These are phyloP conservation scores for Porpolomopsis calyptriformis DNA, from an alignment of 768 basidiomycete species.

Conservation along the genomic window DNA sequence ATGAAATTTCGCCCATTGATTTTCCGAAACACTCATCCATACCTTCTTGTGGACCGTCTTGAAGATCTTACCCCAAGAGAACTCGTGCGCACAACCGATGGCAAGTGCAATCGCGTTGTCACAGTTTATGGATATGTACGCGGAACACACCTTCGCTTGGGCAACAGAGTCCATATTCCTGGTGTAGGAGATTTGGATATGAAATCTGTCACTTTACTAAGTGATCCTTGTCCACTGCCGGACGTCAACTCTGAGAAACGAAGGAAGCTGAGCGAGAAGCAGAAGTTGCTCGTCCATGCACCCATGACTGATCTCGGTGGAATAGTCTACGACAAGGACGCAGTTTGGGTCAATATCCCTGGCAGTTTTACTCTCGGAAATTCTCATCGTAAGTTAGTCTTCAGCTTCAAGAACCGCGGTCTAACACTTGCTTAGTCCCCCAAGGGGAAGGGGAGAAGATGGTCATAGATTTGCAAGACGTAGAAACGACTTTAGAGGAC, in stretches of 20 bases:
- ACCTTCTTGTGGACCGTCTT: conserved; percentile 87
- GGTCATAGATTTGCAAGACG: conserved; percentile 95
- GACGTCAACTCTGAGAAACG: conserved; percentile 85
- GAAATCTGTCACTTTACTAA: conserved; percentile 58
- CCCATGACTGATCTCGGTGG: conserved; percentile 99
- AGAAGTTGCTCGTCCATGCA: conserved; percentile 83
- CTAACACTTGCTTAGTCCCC: conserved; percentile 33
- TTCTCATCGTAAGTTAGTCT: conserved; percentile 38
- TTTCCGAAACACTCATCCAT: conserved; percentile 92
- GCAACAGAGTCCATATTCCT: conserved; percentile 84
- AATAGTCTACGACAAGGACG: conserved; percentile 95
- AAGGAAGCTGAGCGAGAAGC: conserved; percentile 90
- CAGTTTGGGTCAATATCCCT: conserved; percentile 95
- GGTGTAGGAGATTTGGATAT: conserved; percentile 87
- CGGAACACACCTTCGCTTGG: conserved; percentile 70
- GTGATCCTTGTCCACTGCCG: conserved; percentile 95
- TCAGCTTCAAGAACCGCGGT: not conserved
- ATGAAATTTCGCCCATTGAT: conserved; percentile 98
- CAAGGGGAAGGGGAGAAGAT: conserved; percentile 95
- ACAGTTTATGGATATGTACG: conserved; percentile 92
- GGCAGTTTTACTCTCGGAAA: conserved; percentile 85
- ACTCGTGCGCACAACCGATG: conserved; percentile 59
- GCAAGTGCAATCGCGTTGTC: conserved; percentile 88
- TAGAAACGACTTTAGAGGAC: conserved; percentile 70
- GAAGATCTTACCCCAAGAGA: conserved; percentile 93